Evolutionary conservation across 2,329 filamentous ascomycete genomes (phyloP).

Genomic region (Cercospora sp.): DNA sequence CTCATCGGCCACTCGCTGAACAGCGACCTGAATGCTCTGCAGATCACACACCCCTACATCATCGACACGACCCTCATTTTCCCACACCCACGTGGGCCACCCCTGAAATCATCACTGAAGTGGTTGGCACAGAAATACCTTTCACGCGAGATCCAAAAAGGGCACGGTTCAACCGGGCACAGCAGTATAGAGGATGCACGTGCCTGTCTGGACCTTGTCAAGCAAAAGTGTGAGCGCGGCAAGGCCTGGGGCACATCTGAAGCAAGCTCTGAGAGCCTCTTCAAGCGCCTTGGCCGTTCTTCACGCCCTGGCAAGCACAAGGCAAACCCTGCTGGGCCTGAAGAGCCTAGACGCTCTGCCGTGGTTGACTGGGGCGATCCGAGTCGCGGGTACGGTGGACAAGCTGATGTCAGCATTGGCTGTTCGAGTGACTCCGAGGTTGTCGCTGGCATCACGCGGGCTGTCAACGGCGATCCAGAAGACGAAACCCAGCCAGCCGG

Average conservation of each 20-base stretch:
- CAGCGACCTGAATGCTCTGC: constrained; percentile 79
- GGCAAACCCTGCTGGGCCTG: constrained; percentile 38
- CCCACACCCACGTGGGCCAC: constrained; percentile 85
- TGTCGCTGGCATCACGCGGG: constrained; percentile 56
- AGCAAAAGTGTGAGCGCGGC: constrained; percentile 93
- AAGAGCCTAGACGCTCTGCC: constrained; percentile 62
- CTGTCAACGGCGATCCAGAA: constrained; percentile 49
- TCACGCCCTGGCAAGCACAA: constrained; percentile 46
- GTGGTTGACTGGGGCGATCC: constrained; percentile 91
- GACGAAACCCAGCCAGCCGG: constrained; percentile 47
- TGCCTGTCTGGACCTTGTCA: constrained; percentile 88
- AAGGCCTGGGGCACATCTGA: constrained; percentile 81
- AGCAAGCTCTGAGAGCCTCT: constrained; percentile 80
- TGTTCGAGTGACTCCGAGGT: constrained; percentile 61
- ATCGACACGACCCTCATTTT: constrained; percentile 89
- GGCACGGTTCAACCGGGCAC: constrained; percentile 70
- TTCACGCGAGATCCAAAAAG: constrained; percentile 82
- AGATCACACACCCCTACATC: constrained; percentile 86
- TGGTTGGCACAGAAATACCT: constrained; percentile 87
- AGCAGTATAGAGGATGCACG: constrained; percentile 90
- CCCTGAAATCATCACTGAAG: constrained; percentile 86
- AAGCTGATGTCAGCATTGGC: constrained; percentile 58
- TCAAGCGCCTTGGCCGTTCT: constrained; percentile 68
- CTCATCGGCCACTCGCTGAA: constrained; percentile 80
- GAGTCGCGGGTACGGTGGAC: constrained; percentile 59